Base-by-base conservation (phyloP, 2,329 filamentous ascomycete species). In the Huntiella moniliformis region DNA sequence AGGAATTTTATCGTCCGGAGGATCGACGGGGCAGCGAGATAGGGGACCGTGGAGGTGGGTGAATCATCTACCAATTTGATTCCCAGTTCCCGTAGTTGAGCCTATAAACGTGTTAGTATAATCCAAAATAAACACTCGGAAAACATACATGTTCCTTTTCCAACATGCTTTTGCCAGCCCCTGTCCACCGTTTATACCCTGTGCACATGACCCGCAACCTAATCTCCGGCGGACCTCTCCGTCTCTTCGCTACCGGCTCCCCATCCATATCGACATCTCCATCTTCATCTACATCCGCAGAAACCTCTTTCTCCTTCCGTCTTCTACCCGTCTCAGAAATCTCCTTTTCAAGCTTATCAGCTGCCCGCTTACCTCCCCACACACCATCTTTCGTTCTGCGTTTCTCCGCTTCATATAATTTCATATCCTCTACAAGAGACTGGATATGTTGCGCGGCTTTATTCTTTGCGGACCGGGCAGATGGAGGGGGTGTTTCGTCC, bases 1-100 rank as follows among this genome's bases (percentile, higher is more conserved):
- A 96, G 77, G 57, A 98, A 98, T 57, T 98, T 98, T 58, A 84
- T 77, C 0, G 91, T 98, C 34, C 91, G 80, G 32, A 95, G 74
- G 51, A 96, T 76, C 37, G 77, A 73, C 1, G 88, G 91, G 3
- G 88, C 88, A 32, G 85, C 86, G 8, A 98, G 73, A 58, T 93
- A 83, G 54, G 88, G 83, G 58, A 84, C 91, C 38, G 74, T 71
- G 41, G 74, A 72, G 18, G 77, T 76, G 22, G 22, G 22, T 28
- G 22, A 28, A 56, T 94, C 82, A 54, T 79, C 71, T 4, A 84
- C 80, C 16, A 94, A 74, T 53, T 77, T 70, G 47, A 98, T 82
- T 5, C 91, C 91, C 33, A 96, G 65, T 39, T 81, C 75, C 50
- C 87, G 81, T 46, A 98, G 69, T 63, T 81, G 81, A 63, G 71